Evolutionary conservation across 169 alveolate genomes (phyloP).

Genomic region (Plasmodium cynomolgi): DNA sequence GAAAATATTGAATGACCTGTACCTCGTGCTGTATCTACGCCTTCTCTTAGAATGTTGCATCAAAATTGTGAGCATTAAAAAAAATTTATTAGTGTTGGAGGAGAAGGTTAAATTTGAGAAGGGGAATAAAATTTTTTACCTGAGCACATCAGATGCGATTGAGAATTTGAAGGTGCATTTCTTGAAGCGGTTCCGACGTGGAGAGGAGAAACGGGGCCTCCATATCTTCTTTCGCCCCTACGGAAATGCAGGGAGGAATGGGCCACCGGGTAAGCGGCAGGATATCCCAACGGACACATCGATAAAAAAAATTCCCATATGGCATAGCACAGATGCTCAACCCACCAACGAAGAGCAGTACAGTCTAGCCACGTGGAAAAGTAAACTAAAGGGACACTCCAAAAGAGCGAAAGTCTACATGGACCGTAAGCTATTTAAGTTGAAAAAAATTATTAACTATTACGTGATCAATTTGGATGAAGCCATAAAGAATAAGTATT

Average conservation of each 20-base stretch:
- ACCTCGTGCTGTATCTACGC: conserved; percentile 18
- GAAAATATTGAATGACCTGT: conserved; percentile 27
- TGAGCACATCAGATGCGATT: conserved; percentile 63
- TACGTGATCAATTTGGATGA: conserved; percentile 33
- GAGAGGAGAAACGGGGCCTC: conserved; percentile 5
- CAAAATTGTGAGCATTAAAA: conserved; percentile 41
- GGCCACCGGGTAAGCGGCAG: not conserved
- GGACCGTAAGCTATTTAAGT: not conserved
- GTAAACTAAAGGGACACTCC: not conserved
- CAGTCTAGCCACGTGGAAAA: not conserved
- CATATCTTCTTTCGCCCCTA: conserved; percentile 27
- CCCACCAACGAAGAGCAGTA: not conserved
- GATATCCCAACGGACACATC: not conserved
- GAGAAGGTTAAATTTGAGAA: conserved; percentile 33
- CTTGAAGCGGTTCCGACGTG: conserved; percentile 20
- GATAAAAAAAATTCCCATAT: not conserved
- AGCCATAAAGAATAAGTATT: conserved; percentile 20
- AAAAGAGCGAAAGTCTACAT: not conserved
- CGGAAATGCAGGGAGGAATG: not conserved
- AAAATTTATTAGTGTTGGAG: conserved; percentile 24
- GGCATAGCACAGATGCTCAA: not conserved
- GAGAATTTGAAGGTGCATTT: conserved; percentile 31
- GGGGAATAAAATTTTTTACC: conserved; percentile 34
- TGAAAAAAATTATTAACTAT: conserved; percentile 35
- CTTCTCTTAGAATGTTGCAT: conserved; percentile 37